Base-by-base conservation (phyloP, 208 protist genomes). In the Endotrypanum monterogeii region DNA sequence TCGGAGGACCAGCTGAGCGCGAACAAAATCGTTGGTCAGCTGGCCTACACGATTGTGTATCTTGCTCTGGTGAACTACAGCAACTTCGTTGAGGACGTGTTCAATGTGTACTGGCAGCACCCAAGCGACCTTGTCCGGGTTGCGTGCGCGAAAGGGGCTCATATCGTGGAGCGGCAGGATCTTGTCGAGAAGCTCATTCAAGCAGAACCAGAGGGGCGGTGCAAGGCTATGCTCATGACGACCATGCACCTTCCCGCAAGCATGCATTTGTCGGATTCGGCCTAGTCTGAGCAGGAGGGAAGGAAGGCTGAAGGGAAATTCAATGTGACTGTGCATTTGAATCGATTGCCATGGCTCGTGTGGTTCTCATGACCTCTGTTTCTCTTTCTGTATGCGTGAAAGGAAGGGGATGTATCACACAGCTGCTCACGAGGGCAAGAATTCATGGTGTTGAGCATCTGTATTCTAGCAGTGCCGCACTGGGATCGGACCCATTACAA, bases 31-130 rank as follows among this genome's bases (percentile, higher is more conserved):
- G 74, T 96, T 73, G 93, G 93, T 5, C 89, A 96, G 76, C 82
- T 97, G 11, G 93, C 93, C 54, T 95, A 97, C 84, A 96, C 88
- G 1, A 97, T 97, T 67, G 82, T 97, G 39, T 96, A 97, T 61
- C 80, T 97, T 56, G 93, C 93, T 0, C 82, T 97, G 35, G 76
- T 94, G 28, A 91, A 88, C 77, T 90, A 94, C 71, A 57, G 74
- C 5, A 82, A 81, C 3, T 97, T 95, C 51, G 84, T 85, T n/a
- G 87, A 94, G 67, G 89, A 97, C 56, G 82, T 97, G 16, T 95
- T 93, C 62, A 61, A 89, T 2, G 83, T 88, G 52, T 95, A 93
- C 77, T 82, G 78, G 74, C 58, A 39, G 41, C 90, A 97, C 72
- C 88, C 83, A 18, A 94, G 89, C 76, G 92, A 97, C 69, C 66